Evolutionary conservation across 202 grass and related monocot genomes (phyloP), one percentile per base, ranked within the genome.

Genomic region (Bolboschoenoplectus hybrid): DNA sequence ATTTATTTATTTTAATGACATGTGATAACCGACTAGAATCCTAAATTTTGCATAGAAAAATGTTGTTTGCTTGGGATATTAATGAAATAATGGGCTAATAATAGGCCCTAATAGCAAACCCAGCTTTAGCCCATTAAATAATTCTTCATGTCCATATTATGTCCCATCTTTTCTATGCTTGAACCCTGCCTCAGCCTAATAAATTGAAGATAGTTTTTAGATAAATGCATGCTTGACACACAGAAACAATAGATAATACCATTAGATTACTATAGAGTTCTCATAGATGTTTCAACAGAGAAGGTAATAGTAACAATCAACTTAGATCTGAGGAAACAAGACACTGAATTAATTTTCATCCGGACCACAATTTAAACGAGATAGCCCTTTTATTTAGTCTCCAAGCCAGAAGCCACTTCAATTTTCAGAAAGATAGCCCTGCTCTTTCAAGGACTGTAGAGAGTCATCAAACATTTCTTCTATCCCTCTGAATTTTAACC

Each of bases 391-490:
- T 60, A 61, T 80, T 80, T 61, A 80, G 38, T 43, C 14, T 43
- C 75, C 7, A 39, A 43, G 13, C 43, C 14, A 55, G 3, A 39
- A 43, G 13, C 43, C 14, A 55, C 45, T 58, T 84, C 82, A 72
- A 67, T 67, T 69, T 68, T 84, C 49, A 57, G 45, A 73, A 70
- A 97, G 95, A 86, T 91, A 20, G 57, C 92, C 91, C 17, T 94
- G 89, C 45, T 74, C 63, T 62, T 64, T 74, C 55, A 93, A 67
- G 32, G 91, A 97, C 57, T 75, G 63, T 38, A 94, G 80, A 65
- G 87, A 75, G 57, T 91, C 95, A 4, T 93, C 88, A 83, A 94
- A 93, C 91, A 94, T 97, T 89, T 94, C 91, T 86, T 93, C 88
- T 20, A 91, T 89, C 9, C 88, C 89, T 86, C 81, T 93, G 89